Evolutionary conservation across 2,329 filamentous ascomycete genomes (phyloP), one percentile per base, ranked within the genome.

Genomic region (Pezicula carpinea): DNA sequence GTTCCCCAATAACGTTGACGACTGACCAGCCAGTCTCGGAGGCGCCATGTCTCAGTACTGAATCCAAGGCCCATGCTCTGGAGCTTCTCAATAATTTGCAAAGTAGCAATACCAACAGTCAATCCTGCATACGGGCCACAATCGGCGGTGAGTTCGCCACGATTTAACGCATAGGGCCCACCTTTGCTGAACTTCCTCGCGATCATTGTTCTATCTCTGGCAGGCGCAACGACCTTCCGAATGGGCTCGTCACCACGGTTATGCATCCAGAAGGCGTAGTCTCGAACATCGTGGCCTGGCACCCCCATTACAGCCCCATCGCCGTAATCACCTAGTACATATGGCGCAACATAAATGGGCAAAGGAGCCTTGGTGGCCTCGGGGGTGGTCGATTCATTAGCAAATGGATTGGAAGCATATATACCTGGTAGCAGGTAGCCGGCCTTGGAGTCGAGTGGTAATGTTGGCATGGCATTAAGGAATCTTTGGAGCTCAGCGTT

Each of bases 1-100:
- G 89, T 80, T 13, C 90, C 90, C 90, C 90, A 96, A 64, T 95
- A 95, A 53, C 90, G 76, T 66, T 96, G 90, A n/a, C 90, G 82
- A 63, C 89, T 95, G 58, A 96, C 85, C 47, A 96, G 72, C 90
- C 90, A 96, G 66, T 96, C 90, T 50, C 89, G 76, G 21, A 96
- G 74, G 43, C 86, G 82, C 88, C 89, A 95, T 51, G 80, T 87
- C 49, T 87, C 81, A 7, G 79, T 72, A n/a, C 71, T 64, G 47
- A 80, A 73, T 8, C 82, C 87, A n/a, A 82, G 69, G 1, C 72
- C 76, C 3, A 71, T 66, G 3, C 64, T 58, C 51, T 78, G 67
- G 2, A 84, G 74, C 55, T 78, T 66, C 29, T 69, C 62, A 15
- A 89, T 67, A 43, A 95, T 79, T 53, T 75, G 69, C 50, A 75